Conservation (phyloP, 345 rosid genomes). For the Odontarrhena argentea region DNA sequence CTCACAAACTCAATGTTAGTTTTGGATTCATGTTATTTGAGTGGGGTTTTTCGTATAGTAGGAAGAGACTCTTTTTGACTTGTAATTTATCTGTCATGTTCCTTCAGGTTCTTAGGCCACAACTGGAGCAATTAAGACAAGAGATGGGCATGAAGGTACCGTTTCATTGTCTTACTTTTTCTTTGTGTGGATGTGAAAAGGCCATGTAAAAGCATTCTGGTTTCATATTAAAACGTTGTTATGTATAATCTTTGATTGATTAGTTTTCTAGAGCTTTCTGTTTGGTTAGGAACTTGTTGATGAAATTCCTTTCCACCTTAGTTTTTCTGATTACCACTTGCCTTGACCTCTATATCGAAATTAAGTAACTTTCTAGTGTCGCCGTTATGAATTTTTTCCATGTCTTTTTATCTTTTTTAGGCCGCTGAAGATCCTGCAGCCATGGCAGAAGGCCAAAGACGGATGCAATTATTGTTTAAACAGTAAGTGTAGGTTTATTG, state of each 20-base stretch:
- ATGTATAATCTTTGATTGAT: slow-evolving; percentile 4
- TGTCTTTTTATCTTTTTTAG: slow-evolving; percentile 34
- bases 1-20: slow-evolving; percentile 49
- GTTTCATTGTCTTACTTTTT: slow-evolving; percentile 15
- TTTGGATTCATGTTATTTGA: background rate
- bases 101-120: slow-evolving; percentile 51
- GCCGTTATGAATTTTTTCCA: slow-evolving; percentile 3
- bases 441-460: slow-evolving; percentile 47
- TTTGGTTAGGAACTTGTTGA: background rate
- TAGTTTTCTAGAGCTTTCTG: slow-evolving; percentile 6
- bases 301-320: slow-evolving; percentile 13
- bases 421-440: slow-evolving; percentile 44
- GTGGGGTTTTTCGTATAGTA: background rate
- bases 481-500: slow-evolving; percentile 38
- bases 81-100: slow-evolving; percentile 10
- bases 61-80: background rate
- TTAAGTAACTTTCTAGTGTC: slow-evolving; percentile 17
- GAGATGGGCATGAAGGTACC: slow-evolving; percentile 46
- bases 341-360: slow-evolving; percentile 9
- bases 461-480: slow-evolving; percentile 47
- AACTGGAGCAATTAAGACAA: slow-evolving; percentile 45
- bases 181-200: slow-evolving; percentile 8
- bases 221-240: background rate
- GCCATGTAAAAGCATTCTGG: background rate
- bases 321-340: slow-evolving; percentile 3